Base-by-base conservation (phyloP, 2,329 filamentous ascomycete species). In the Sclerotinia sclerotiorum region DNA sequence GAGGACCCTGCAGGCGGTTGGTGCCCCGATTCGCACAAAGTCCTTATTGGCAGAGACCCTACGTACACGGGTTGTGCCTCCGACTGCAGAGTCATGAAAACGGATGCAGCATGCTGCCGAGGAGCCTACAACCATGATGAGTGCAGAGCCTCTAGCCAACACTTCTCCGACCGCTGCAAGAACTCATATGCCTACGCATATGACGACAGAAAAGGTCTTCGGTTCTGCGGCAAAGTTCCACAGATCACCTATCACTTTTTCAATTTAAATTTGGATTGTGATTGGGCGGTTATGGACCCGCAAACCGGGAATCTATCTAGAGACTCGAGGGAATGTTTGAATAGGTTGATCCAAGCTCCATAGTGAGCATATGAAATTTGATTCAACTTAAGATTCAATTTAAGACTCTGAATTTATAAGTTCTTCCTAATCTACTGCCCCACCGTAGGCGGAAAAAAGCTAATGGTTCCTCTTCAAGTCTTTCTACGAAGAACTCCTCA, bases 101-200 rank as follows among this genome's bases (percentile, higher is more conserved):
- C 39, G 1, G 39, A 29, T 58, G 56, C 2, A 17, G 39, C 56
- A 27, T 58, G 56, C 24, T 58, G 56, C 10, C 8, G 39, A 58
- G 17, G 10, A 1, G 24, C 3, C 7, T 15, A 58, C 17, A 44
- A 58, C 29, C 39, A 27, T 32, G 44, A 58, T 8, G n/a, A 29
- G 5, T 58, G 56, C 24, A 42, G 35, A 46, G 39, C 56, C 10
- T 44, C 56, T 58, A 58, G 56, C 56, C 24, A 27, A 27, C 56
- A 58, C 24, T 58, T 58, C n/a, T 58, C 56, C 7, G 44, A 29
- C 24, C 15, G n/a, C 24, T 58, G 56, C 29, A 58, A 44, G 8
- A 42, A 42, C 10, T 58, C 56, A 21, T 58, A 58, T 29, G 56
- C 56, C 24, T 58, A 58, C 27, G 56, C 56, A 46, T 58, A 58